phyloP scores from a whole-genome alignment of 768 basidiomycete species.

The Mycena olivaceomarginata region DNA sequence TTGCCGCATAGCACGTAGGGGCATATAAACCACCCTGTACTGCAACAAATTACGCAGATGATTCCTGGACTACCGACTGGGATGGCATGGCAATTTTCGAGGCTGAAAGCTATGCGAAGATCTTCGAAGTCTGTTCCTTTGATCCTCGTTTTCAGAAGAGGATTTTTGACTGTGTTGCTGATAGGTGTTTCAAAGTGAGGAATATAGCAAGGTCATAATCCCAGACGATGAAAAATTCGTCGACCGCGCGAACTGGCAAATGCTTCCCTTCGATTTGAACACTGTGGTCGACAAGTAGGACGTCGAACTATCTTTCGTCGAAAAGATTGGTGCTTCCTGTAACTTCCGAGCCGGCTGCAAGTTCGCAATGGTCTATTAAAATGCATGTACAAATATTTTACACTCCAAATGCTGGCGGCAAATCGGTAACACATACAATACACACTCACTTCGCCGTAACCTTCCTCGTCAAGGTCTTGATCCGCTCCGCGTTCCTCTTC shows the following conservation, averaged over 20 bases:
- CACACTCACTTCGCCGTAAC: conserved; percentile 51
- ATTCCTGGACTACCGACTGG: conserved; percentile 20
- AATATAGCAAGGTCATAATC: background rate
- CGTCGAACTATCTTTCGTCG: background rate
- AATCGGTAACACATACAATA: conserved; percentile 1
- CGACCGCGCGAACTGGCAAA: background rate
- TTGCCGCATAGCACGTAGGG: background rate
- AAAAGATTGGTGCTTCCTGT: background rate
- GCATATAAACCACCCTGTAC: conserved; percentile 5
- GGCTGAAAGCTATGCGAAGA: conserved; percentile 29
- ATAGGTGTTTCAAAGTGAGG: conserved; percentile 21
- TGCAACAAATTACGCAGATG: background rate
- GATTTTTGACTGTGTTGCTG: background rate
- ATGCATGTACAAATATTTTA: conserved; percentile 10
- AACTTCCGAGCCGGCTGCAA: no score
- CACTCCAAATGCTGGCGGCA: conserved; percentile 25
- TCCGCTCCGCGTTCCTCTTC: conserved; percentile 83
- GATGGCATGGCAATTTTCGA: conserved; percentile 33
- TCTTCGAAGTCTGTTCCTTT: conserved; percentile 19
- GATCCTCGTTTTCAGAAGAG: background rate
- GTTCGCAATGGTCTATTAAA: background rate
- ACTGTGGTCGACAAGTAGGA: conserved; percentile 15
- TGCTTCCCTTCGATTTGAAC: conserved; percentile 21
- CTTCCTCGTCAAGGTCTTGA: conserved; percentile 78
- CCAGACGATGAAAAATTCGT: conserved; percentile 13